A percentile compares a stretch with the other conserved stretches of the same genome.
Conservation (phyloP, 148 eudicot genomes). For the Vaccinium corymbosum region DNA sequence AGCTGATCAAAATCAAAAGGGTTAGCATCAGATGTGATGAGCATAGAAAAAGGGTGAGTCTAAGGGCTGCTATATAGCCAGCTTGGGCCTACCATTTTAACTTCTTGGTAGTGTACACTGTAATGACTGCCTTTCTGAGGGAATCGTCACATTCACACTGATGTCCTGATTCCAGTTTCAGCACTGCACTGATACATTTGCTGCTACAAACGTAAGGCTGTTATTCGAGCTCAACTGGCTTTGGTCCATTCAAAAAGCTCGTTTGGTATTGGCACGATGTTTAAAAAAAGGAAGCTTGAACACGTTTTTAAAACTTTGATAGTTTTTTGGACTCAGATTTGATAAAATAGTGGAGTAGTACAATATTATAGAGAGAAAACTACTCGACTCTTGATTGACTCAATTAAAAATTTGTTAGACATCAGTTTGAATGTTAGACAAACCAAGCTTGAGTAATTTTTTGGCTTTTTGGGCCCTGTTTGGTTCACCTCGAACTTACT, state of each 20-base stretch:
- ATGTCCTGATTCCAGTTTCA: background rate
- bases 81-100: conserved; percentile 2
- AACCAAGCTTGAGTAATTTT: background rate
- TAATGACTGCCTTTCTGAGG: background rate
- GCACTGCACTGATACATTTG: background rate
- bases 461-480: background rate
- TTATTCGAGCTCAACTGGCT: background rate
- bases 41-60: background rate
- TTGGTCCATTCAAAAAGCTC: background rate
- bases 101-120: conserved; percentile 2
- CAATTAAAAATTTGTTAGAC: background rate
- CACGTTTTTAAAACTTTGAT: background rate
- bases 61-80: background rate
- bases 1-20: background rate
- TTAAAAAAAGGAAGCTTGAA: background rate
- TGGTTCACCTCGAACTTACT: background rate
- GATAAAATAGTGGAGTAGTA: background rate
- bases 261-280: background rate
- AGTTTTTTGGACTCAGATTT: background rate
- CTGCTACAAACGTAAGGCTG: background rate
- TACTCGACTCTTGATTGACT: no score
- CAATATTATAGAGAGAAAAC: no score
- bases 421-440: background rate
- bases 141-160: background rate
- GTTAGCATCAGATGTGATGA: conserved; percentile 7